Base-by-base conservation (phyloP, 257 asterid species). In the Plectranthus barbatus region DNA sequence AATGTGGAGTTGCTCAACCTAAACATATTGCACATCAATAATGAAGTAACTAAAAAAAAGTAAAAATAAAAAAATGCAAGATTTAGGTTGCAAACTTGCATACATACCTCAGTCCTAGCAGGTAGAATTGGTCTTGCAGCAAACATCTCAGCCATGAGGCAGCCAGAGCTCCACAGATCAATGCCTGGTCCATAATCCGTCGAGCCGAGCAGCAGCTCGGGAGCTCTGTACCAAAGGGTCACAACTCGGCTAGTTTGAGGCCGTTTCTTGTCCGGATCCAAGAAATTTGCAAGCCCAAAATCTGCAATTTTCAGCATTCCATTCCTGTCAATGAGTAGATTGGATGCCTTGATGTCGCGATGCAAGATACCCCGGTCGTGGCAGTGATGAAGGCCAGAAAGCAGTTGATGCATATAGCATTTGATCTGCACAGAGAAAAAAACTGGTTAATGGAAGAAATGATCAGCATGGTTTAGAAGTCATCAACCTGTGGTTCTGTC, bases 91-190 rank as follows among this genome's bases (percentile, higher is more conserved):
- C n/a, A n/a, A n/a, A n/a, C n/a, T 1, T 26, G 31, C 31, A 26
- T 26, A 11, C 4, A 9, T 77, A 87, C 96, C 96, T 87, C 96
- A 0, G 89, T 83, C 36, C 91, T 71, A 12, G 87, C 91, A 18
- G 96, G 89, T 66, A 88, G 33, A 60, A 88, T 79, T 0, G 94
- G 91, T 78, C 83, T 76, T 33, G 86, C 89, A 0, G 75, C 75
- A 46, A 85, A 78, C 96, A 88, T 85, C 79, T 88, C 96, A 4
- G 94, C 94, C 86, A 85, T 63, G 52, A 88, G 91, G 68, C 96
- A 88, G 3, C 96, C 96, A 3, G 72, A 87, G 26, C 96, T 88
- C 96, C 94, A 88, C 15, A 88, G 81, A 79, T 88, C 96, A 50
- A 83, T 80, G 3, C 87, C 96, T 37, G 56, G 11, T 33, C 94